These are phyloP conservation scores for Xylaria sp. DNA, from an alignment of 2,329 filamentous ascomycete species.

Conservation along the genomic window DNA sequence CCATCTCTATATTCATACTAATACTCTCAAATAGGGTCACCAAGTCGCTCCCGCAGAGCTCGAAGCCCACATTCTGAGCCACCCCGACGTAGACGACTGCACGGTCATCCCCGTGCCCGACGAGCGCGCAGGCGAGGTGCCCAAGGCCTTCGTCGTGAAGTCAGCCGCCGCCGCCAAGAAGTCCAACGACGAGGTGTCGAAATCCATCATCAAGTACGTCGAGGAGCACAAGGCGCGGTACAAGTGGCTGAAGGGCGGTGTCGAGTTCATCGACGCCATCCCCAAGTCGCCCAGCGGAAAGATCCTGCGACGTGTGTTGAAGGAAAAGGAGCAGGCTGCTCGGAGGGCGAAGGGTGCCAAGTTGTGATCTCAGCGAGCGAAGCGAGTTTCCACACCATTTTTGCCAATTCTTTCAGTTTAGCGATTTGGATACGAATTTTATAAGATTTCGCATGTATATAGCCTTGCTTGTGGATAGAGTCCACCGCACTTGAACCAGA, in stretches of 20 bases:
- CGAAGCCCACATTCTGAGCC: conserved; percentile 71
- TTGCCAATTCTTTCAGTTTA: background rate
- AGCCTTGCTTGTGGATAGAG: too few relatives aligned
- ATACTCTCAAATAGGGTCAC: conserved; percentile 45
- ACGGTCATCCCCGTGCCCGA: conserved; percentile 71
- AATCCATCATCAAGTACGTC: conserved; percentile 48
- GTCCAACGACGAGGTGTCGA: conserved; percentile 36
- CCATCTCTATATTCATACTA: background rate
- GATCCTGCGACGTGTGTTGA: conserved; percentile 56
- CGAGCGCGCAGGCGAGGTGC: conserved; percentile 57
- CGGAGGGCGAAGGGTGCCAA: conserved; percentile 56
- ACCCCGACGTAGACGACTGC: conserved; percentile 69
- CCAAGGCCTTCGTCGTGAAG: conserved; percentile 63
- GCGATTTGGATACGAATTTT: background rate
- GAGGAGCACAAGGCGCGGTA: conserved; percentile 53
- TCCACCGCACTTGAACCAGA: too few relatives aligned
- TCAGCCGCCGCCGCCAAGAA: conserved; percentile 33
- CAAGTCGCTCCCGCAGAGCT: conserved; percentile 83
- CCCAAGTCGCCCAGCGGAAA: conserved; percentile 63
- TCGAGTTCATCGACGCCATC: conserved; percentile 52
- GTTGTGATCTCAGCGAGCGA: conserved; percentile 38
- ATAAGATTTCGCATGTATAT: too few relatives aligned
- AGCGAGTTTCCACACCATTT: background rate
- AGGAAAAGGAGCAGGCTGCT: conserved; percentile 62
- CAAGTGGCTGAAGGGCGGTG: conserved; percentile 51